Conservation (phyloP, 805 yeast genomes). For the Peterozyma xylosa region DNA sequence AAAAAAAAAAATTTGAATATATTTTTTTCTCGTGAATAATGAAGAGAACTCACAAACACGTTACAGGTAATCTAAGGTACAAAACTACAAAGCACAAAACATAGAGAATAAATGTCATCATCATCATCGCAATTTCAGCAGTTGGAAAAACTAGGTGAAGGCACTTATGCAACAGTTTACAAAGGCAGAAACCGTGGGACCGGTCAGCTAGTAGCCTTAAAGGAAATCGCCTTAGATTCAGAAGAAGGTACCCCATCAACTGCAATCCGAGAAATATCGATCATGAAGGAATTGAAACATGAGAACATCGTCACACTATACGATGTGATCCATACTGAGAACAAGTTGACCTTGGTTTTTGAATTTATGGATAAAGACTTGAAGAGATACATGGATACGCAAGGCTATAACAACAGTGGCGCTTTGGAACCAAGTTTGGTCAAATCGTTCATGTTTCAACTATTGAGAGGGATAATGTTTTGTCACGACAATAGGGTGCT, state of each 20-base stretch:
- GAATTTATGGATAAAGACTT: slow-evolving; percentile 91
- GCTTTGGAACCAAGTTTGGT: slow-evolving; percentile 68
- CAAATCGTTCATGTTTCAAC: slow-evolving; percentile 90
- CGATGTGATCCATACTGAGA: slow-evolving; percentile 95
- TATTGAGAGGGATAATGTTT: slow-evolving; percentile 81
- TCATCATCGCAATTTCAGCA: slow-evolving; percentile 5
- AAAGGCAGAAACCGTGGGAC: slow-evolving; percentile 83
- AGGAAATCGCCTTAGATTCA: slow-evolving; percentile 89
- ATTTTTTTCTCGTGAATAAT: too few relatives aligned
- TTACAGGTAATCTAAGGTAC: too few relatives aligned
- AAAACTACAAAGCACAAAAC: too few relatives aligned
- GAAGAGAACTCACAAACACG: too few relatives aligned
- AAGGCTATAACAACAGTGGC: slow-evolving; percentile 49
- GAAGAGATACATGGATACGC: slow-evolving; percentile 82
- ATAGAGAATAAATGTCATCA: too few relatives aligned
- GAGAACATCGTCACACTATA: slow-evolving; percentile 87
- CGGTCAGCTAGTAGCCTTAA: slow-evolving; percentile 87
- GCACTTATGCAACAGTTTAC: slow-evolving; percentile 98
- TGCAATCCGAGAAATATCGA: slow-evolving; percentile 92
- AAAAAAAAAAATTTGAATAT: too few relatives aligned
- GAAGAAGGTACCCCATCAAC: slow-evolving; percentile 99
- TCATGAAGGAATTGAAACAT: slow-evolving; percentile 90
- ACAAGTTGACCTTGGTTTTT: slow-evolving; percentile 87
- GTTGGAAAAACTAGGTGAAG: slow-evolving; percentile 86
- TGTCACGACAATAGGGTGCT: slow-evolving; percentile 82